Percentiles rank a stretch among this genome's conserved stretches.
Evolutionary conservation across 1,284 basidiomycete species (phyloP).

Genomic region (Mycena sp.): DNA sequence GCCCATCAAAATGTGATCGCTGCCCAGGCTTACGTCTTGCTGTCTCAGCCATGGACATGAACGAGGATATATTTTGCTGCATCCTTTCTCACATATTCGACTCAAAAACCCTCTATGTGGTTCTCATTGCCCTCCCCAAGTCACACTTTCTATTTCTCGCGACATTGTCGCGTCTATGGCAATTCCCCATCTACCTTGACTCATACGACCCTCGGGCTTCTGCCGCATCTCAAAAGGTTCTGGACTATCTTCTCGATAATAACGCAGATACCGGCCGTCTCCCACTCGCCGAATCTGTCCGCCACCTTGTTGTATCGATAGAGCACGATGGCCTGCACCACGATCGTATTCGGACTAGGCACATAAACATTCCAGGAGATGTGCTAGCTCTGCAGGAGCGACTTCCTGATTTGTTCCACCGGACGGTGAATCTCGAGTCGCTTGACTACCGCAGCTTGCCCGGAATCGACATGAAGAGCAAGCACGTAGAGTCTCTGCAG

Average conservation of each 20-base stretch:
- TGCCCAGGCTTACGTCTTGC: no score
- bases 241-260: constrained; percentile 13
- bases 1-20: no score
- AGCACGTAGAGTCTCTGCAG: constrained; percentile 9
- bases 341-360: background rate
- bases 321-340: background rate
- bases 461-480: constrained; percentile 3
- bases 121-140: constrained; percentile 21
- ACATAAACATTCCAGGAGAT: background rate
- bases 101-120: constrained; percentile 1
- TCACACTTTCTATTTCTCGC: constrained; percentile 8
- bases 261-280: background rate
- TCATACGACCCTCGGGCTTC: constrained; percentile 2
- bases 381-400: background rate
- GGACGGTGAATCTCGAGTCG: constrained; percentile 13
- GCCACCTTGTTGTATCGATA: constrained; percentile 16
- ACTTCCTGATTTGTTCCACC: background rate
- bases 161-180: constrained; percentile 21
- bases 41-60: no score
- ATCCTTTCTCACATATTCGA: constrained; percentile 25
- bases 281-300: constrained; percentile 9
- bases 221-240: constrained; percentile 8
- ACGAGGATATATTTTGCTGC: constrained; percentile 17
- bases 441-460: constrained; percentile 24
- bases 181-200: constrained; percentile 28